Base-by-base conservation (phyloP, 768 basidiomycete species). In the Leccinellum rugosiceps region DNA sequence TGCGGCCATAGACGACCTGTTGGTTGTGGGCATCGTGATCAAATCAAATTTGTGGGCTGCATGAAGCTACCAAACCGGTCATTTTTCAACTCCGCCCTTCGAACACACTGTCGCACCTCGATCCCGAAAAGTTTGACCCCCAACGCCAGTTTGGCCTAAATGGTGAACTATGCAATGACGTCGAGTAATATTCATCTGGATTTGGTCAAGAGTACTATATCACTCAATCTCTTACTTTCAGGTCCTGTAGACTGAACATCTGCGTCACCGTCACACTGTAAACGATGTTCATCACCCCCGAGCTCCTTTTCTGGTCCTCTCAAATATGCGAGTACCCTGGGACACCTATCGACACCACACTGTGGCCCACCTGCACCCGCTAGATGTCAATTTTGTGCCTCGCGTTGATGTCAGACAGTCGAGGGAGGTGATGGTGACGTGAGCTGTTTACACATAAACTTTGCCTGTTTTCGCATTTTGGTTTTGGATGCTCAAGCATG, bases 281-380 rank as follows among this genome's bases (percentile, higher is more conserved):
- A 65, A 58, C 31, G 1, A 70, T 88, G 0, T 85, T 83, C 65
- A 72, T 87, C 46, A 83, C 82, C 59, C 79, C 84, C 0, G 82
- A 85, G 0, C 69, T 84, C 15, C 69, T 84, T 2, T 74, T 85
- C 6, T 87, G 85, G 84, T 80, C 85, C 0, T 87, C 87, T 72
- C 76, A 66, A 0, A 74, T 89, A 26, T 69, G 70, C 4, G 63
- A 78, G 28, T 80, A 83, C 54, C 77, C 79, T 0, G 63, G 69
- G 1, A 66, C 72, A 2, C 82, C 82, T 0, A 84, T 88, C 53
- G 82, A 90, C 65, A 77, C 78, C 0, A 64, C 19, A 77, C 80
- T 5, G 84, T 86, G 59, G 74, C 79, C 0, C 85, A 83, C 58
- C 79, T 85, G 2, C 52, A 75, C 34, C 80, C 80, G 4, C 88